phyloP scores from a whole-genome alignment of 2,329 filamentous ascomycete species.

The Aspergillus sp. region DNA sequence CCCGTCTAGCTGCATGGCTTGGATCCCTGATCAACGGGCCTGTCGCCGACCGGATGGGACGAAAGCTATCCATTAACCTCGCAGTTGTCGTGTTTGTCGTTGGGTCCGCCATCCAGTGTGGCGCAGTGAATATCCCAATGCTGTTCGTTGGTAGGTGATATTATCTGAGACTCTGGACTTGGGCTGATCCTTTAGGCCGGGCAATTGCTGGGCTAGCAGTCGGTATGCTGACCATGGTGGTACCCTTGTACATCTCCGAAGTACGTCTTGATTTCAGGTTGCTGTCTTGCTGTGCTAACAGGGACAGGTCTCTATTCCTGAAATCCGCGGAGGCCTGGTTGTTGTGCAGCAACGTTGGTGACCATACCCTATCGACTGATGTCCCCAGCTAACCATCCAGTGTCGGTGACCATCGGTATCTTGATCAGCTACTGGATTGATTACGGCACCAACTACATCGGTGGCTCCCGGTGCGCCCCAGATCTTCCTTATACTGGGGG shows the following conservation, averaged over 20 bases:
- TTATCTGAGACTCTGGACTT: too few species aligned
- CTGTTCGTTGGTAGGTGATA: conserved; percentile 43
- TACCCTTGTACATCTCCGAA: conserved; percentile 50
- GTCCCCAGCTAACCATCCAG: conserved; percentile 36
- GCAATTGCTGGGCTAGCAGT: conserved; percentile 48
- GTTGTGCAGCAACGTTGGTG: conserved; percentile 39
- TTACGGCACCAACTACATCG: conserved; percentile 48
- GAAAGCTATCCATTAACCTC: conserved; percentile 59
- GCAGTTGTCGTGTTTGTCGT: conserved; percentile 59
- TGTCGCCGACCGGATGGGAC: conserved; percentile 55
- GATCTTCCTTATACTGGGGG: conserved; percentile 49
- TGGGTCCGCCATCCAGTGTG: conserved; percentile 56
- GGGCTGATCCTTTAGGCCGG: too few species aligned
- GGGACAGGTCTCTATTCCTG: conserved; percentile 24
- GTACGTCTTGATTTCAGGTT: conserved; percentile 28
- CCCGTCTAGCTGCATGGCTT: conserved; percentile 46
- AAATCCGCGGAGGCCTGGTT: conserved; percentile 39
- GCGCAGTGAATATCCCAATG: conserved; percentile 41
- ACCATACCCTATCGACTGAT: background rate
- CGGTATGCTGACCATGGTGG: conserved; percentile 47
- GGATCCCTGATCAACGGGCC: conserved; percentile 45
- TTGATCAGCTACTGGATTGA: conserved; percentile 42
- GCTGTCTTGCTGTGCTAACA: too few species aligned
- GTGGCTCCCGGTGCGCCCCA: conserved; percentile 48
- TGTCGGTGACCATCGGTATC: conserved; percentile 42